phyloP scores from a whole-genome alignment of 139 green algal species.

The Microglena sp. region DNA sequence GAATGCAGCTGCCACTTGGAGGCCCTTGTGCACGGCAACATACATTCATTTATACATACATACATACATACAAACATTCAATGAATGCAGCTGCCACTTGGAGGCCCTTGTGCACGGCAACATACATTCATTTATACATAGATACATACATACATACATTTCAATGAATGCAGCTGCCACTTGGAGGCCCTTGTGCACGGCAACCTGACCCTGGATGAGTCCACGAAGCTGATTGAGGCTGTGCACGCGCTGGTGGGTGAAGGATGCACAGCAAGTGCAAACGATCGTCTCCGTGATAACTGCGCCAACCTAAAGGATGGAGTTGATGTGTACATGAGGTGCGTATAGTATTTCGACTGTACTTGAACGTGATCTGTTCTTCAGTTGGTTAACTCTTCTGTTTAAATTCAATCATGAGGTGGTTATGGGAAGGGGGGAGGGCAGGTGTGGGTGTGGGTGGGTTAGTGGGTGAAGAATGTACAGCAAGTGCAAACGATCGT shows the following conservation, averaged over 20 bases:
- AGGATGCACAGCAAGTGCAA: conserved; percentile 12
- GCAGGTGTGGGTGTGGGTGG: background rate
- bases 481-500: conserved; percentile 19
- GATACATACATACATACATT: background rate
- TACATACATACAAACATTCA: no score
- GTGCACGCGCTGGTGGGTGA: conserved; percentile 3
- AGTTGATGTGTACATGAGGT: conserved; percentile 4
- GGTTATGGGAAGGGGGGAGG: no score
- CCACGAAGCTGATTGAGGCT: conserved; percentile 12
- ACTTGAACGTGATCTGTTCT: no score
- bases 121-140: no score
- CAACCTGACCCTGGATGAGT: conserved; percentile 57
- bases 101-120: no score
- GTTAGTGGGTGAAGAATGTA: conserved; percentile 6
- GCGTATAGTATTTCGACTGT: no score
- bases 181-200: conserved; percentile 71
- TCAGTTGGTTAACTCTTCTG: no score
- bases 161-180: conserved; percentile 28
- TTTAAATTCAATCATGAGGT: no score
- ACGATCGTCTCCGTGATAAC: conserved; percentile 17
- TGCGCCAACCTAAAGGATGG: conserved; percentile 37
- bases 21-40: no score
- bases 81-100: no score
- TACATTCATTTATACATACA: no score
- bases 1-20: no score